Percentiles rank a stretch among this genome's conserved stretches.
Evolutionary conservation across 768 basidiomycete species (phyloP).

Genomic region (Cytidiella melzeri): DNA sequence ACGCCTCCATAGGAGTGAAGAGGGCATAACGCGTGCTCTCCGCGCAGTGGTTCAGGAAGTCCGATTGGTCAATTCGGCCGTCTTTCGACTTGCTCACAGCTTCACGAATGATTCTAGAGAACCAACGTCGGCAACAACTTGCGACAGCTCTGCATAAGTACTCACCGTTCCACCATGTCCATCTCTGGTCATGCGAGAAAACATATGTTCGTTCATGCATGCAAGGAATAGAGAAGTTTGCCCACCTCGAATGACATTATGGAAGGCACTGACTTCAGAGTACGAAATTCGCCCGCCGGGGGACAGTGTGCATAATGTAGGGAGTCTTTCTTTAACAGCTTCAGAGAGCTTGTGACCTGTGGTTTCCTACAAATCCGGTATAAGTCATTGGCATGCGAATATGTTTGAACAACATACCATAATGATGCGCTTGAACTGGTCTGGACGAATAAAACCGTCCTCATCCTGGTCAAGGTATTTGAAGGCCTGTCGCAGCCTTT

Average conservation of each 20-base stretch:
- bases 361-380: conserved; percentile 58
- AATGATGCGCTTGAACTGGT: conserved; percentile 94
- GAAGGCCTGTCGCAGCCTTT: conserved; percentile 95
- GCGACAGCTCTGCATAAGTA: background rate
- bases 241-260: conserved; percentile 89
- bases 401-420: conserved; percentile 47
- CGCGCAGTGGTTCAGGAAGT: conserved; percentile 88
- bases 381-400: background rate
- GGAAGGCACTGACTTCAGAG: conserved; percentile 94
- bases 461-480: conserved; percentile 83
- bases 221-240: conserved; percentile 11
- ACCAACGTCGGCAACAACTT: conserved; percentile 1
- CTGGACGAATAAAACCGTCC: conserved; percentile 90
- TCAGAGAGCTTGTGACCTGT: conserved; percentile 97
- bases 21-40: conserved; percentile 86
- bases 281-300: conserved; percentile 91
- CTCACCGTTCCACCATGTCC: conserved; percentile 90
- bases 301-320: conserved; percentile 84
- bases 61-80: conserved; percentile 91
- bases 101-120: conserved; percentile 74
- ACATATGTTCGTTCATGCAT: background rate
- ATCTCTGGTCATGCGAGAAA: conserved; percentile 52
- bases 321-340: conserved; percentile 84
- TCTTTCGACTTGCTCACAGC: conserved; percentile 88
- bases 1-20: conserved; percentile 98